These are phyloP conservation scores for Mycena haematopus DNA, from an alignment of 768 basidiomycete genomes.

Conservation along the genomic window DNA sequence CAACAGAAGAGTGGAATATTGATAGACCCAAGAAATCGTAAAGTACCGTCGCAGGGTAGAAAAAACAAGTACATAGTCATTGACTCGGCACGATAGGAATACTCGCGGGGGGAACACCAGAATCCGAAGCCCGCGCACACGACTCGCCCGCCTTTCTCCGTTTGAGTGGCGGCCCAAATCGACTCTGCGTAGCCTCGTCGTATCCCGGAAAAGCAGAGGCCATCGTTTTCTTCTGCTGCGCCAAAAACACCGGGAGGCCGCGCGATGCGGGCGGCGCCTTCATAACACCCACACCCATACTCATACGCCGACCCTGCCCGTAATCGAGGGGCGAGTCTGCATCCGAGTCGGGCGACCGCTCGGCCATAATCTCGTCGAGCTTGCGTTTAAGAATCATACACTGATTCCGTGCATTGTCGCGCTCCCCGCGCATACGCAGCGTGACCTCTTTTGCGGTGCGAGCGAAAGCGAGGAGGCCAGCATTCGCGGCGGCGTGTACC, in stretches of 20 bases:
- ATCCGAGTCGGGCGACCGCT: neutral
- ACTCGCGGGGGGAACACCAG: neutral
- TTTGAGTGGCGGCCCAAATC: conserved; percentile 6
- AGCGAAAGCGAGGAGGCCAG: conserved; percentile 16
- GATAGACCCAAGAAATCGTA: no score
- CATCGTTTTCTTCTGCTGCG: neutral
- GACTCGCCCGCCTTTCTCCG: neutral
- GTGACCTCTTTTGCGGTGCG: conserved; percentile 8
- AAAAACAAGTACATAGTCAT: no score
- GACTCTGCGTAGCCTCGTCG: neutral
- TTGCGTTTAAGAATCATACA: neutral
- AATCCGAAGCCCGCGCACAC: neutral
- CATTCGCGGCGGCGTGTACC: conserved; percentile 25
- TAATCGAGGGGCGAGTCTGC: neutral
- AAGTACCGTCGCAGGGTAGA: no score
- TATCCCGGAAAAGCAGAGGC: neutral
- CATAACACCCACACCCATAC: neutral
- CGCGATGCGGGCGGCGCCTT: neutral
- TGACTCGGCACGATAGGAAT: neutral
- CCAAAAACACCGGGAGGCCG: neutral
- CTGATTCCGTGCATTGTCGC: conserved; percentile 9
- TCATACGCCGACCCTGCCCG: no score
- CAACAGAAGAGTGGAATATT: no score
- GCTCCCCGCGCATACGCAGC: conserved; percentile 20
- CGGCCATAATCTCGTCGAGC: neutral